A percentile compares a stretch with the other conserved stretches of the same genome.
Evolutionary conservation across 2,329 filamentous ascomycete genomes (phyloP).

Genomic region (Aspergillus neotritici): DNA sequence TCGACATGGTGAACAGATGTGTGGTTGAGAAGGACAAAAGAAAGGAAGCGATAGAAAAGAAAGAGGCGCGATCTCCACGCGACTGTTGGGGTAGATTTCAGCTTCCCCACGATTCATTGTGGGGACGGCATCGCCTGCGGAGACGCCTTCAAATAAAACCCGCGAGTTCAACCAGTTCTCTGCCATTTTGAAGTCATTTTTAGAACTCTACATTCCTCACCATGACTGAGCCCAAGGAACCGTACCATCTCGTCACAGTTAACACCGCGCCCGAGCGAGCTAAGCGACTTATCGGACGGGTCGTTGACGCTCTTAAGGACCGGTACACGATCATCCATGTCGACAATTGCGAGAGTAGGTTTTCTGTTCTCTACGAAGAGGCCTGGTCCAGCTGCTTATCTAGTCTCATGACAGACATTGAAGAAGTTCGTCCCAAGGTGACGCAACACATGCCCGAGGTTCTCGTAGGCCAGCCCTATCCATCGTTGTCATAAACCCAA

Average conservation of each 20-base stretch:
- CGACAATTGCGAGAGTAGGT: constrained; percentile 57
- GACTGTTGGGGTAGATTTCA: neutral
- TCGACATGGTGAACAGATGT: constrained; percentile 23
- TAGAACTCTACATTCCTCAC: constrained; percentile 4
- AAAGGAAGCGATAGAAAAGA: neutral
- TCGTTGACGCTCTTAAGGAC: constrained; percentile 58
- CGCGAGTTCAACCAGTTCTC: too few relatives aligned
- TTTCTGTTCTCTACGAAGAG: neutral
- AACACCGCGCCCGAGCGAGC: constrained; percentile 64
- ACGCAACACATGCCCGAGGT: constrained; percentile 50
- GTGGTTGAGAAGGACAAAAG: neutral
- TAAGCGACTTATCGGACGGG: constrained; percentile 55
- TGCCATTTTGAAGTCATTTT: neutral
- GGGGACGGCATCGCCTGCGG: constrained; percentile 5
- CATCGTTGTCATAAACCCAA: neutral
- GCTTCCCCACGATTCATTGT: constrained; percentile 7
- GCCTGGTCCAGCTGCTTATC: constrained; percentile 5
- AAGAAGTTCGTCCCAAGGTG: constrained; percentile 52
- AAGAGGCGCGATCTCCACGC: neutral
- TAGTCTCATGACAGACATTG: constrained; percentile 35
- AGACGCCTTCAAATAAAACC: too few relatives aligned
- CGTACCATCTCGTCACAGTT: constrained; percentile 61
- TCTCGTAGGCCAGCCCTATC: constrained; percentile 39
- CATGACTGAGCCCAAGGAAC: constrained; percentile 45
- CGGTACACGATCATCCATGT: constrained; percentile 58